A percentile compares a stretch with the other conserved stretches of the same genome.
Conservation (phyloP, 108 stramenopile genomes). For the Skeletonema costatum region DNA sequence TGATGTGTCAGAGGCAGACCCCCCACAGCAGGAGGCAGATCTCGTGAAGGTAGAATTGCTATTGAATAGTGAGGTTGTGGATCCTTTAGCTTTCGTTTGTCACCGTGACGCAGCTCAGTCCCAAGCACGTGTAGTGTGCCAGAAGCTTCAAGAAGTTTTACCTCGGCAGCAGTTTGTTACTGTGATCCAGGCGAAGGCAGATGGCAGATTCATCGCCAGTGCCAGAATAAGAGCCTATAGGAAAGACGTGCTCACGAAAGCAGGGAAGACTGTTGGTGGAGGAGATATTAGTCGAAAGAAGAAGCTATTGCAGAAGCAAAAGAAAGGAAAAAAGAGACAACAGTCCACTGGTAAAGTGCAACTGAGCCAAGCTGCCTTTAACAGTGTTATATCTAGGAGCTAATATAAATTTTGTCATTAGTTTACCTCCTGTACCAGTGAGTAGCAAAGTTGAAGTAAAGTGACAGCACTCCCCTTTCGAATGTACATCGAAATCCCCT, state of each 20-base stretch:
- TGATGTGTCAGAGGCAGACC: constrained; percentile 75
- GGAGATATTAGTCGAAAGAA: constrained; percentile 97
- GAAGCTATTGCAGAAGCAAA: constrained; percentile 98
- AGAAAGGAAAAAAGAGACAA: constrained; percentile 96
- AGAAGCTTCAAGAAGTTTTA: constrained; percentile 90
- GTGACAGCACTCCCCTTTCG: constrained; percentile 95
- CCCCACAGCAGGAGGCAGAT: constrained; percentile 69
- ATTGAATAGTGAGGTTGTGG: constrained; percentile 91
- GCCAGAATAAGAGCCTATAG: constrained; percentile 90
- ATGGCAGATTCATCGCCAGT: constrained; percentile 83
- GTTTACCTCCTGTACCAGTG: constrained; percentile 94
- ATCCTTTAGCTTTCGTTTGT: constrained; percentile 93
- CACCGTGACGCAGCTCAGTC: constrained; percentile 78
- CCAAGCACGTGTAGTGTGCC: constrained; percentile 83
- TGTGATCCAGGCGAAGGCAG: constrained; percentile 97
- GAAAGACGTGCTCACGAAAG: constrained; percentile 96
- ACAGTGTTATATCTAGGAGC: constrained; percentile 72
- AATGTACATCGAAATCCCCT: constrained; percentile 94
- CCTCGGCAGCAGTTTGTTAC: constrained; percentile 98
- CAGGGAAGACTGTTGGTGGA: constrained; percentile 95
- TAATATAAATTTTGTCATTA: not conserved
- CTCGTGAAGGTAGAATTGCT: constrained; percentile 94
- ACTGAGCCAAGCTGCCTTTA: constrained; percentile 98
- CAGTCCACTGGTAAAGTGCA: constrained; percentile 91
- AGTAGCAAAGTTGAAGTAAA: constrained; percentile 97